phyloP scores from a whole-genome alignment of 2,329 filamentous ascomycete species.

The Aspergillus neotritici region DNA sequence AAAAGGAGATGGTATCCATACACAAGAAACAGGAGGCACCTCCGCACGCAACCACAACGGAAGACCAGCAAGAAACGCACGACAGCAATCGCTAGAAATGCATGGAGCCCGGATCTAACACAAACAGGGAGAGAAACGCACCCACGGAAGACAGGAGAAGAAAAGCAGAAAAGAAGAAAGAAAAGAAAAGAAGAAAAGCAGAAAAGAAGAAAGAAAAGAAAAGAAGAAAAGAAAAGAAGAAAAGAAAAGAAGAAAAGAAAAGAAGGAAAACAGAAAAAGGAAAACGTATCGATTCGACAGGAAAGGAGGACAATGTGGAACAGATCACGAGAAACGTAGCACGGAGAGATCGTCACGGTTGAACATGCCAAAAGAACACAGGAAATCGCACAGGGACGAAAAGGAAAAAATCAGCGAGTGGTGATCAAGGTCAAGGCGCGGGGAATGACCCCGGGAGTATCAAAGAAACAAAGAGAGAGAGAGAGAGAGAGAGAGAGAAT shows the following conservation, averaged over 20 bases:
- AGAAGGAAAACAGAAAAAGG: background rate
- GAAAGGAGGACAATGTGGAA: background rate
- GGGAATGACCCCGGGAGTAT: constrained; percentile 16
- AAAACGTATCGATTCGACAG: constrained; percentile 3
- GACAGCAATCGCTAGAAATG: constrained; percentile 20
- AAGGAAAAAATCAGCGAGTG: constrained; percentile 6
- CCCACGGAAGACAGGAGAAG: constrained; percentile 7
- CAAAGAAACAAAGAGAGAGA: constrained; percentile 17
- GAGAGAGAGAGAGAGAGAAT: constrained; percentile 6
- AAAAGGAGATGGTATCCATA: constrained; percentile 9
- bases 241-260: background rate
- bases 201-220: constrained; percentile 27
- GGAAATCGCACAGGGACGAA: background rate
- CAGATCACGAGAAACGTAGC: constrained; percentile 1
- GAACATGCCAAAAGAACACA: background rate
- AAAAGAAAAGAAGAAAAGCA: constrained; percentile 9
- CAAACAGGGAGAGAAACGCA: constrained; percentile 8
- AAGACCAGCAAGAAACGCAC: constrained; percentile 3
- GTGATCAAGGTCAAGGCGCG: background rate
- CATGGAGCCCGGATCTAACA: constrained; percentile 22
- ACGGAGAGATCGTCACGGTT: constrained; percentile 1
- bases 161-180: constrained; percentile 6
- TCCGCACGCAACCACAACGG: constrained; percentile 6
- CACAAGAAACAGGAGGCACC: constrained; percentile 6
- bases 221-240: constrained; percentile 15